Conservation (phyloP, 2,329 filamentous ascomycete genomes). For the Cladorrhinum sp. region DNA sequence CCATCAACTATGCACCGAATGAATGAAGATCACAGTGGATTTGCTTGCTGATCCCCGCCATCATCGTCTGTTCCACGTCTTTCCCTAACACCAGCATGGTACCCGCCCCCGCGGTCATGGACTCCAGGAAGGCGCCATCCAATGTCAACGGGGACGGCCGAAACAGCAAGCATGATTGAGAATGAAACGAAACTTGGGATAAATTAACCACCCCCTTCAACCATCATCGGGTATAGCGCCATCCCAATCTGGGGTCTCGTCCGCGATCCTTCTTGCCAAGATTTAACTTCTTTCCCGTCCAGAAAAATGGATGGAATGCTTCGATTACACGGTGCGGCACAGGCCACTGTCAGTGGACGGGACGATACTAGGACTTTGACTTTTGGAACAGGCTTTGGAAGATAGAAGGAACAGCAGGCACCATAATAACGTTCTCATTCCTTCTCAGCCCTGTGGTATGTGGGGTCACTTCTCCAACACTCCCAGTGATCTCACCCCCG, state of each 20-base stretch:
- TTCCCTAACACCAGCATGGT: not conserved
- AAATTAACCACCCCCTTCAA: not conserved
- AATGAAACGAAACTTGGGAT: constrained; percentile 3
- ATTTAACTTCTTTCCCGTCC: not conserved
- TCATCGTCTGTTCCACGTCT: too few species aligned
- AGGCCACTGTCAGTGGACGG: not conserved
- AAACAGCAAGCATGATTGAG: constrained; percentile 8
- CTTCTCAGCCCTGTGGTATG: constrained; percentile 9
- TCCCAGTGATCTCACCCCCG: not conserved
- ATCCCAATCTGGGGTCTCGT: not conserved
- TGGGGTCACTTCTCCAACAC: not conserved
- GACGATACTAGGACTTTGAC: not conserved
- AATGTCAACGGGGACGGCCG: constrained; percentile 1
- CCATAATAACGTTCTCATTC: not conserved
- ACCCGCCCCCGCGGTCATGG: not conserved
- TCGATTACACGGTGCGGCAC: not conserved
- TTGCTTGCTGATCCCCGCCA: too few species aligned
- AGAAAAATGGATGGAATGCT: not conserved
- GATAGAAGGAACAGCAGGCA: not conserved
- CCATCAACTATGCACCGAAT: not conserved
- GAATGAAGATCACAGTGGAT: too few species aligned
- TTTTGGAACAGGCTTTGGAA: not conserved
- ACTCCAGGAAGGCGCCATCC: not conserved
- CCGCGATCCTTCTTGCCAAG: constrained; percentile 3
- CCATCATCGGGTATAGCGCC: not conserved